These are phyloP conservation scores for Komagataea norvegica DNA, from an alignment of 1,139 yeast genomes.

Conservation along the genomic window DNA sequence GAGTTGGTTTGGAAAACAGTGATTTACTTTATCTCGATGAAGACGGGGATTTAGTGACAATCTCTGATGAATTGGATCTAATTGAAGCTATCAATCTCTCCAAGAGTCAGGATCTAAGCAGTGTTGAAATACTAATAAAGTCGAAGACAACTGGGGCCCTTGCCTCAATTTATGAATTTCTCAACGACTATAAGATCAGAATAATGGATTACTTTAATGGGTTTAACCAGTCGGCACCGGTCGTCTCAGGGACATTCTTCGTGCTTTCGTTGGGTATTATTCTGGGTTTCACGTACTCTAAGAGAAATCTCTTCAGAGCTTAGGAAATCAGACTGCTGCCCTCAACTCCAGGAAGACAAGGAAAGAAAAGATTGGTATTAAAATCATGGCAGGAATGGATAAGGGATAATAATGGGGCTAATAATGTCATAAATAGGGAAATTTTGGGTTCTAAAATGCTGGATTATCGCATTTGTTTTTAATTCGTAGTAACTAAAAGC, in stretches of 20 bases:
- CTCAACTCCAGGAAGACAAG: too few relatives aligned
- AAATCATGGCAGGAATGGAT: too few relatives aligned
- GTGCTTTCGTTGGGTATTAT: constrained; percentile 14
- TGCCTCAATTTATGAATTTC: constrained; percentile 3
- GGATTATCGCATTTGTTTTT: background rate
- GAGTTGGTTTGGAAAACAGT: constrained; percentile 16
- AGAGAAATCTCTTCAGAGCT: constrained; percentile 4
- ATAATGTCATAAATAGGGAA: too few relatives aligned
- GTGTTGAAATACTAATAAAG: constrained; percentile 16
- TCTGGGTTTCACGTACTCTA: constrained; percentile 12
- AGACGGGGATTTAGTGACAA: constrained; percentile 29
- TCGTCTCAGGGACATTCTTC: constrained; percentile 10
- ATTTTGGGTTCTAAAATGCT: too few relatives aligned
- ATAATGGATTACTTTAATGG: constrained; percentile 2
- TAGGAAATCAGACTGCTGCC: background rate
- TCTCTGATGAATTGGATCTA: constrained; percentile 31
- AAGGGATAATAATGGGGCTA: too few relatives aligned
- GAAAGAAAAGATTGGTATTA: too few relatives aligned
- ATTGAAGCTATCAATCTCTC: constrained; percentile 28
- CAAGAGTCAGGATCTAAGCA: constrained; percentile 9
- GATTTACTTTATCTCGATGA: constrained; percentile 33
- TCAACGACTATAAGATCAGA: constrained; percentile 3
- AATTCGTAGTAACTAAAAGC: too few relatives aligned
- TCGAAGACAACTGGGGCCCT: constrained; percentile 2
- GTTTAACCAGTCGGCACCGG: constrained; percentile 2